A percentile compares a stretch with the other conserved stretches of the same genome.
Evolutionary conservation across 78 protist genomes (phyloP).

Genomic region (Thecamonas trahens): DNA sequence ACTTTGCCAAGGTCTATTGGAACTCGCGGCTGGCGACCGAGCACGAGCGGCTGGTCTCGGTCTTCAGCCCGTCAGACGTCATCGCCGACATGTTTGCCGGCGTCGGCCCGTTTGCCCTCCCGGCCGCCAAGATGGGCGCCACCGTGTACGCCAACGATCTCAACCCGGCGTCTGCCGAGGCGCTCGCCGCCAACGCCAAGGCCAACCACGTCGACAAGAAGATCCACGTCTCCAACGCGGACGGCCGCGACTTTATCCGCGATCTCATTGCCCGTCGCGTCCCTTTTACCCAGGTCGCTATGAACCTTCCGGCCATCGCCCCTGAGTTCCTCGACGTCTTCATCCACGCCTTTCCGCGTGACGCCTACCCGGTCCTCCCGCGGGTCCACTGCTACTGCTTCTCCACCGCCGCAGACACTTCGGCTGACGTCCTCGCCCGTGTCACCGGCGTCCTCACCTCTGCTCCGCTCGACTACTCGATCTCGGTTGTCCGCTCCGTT

Average conservation of each 20-base stretch:
- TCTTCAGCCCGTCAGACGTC: conserved; percentile 29
- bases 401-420: background rate
- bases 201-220: conserved; percentile 31
- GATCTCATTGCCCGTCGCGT: background rate
- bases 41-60: conserved; percentile 68
- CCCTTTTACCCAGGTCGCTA: conserved; percentile 49
- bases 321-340: conserved; percentile 71
- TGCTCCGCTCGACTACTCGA: background rate
- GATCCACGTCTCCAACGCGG: conserved; percentile 27
- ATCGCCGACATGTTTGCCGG: conserved; percentile 87
- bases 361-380: background rate
- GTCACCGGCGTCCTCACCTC: background rate
- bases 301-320: conserved; percentile 87
- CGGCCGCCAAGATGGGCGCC: conserved; percentile 66
- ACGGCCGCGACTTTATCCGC: conserved; percentile 54
- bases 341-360: conserved; percentile 6
- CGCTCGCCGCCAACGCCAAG: conserved; percentile 47
- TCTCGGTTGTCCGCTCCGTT: conserved; percentile 65
- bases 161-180: conserved; percentile 68
- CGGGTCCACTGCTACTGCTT: conserved; percentile 59
- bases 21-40: conserved; percentile 82
- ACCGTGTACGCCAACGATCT: conserved; percentile 90
- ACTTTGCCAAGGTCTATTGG: conserved; percentile 90
- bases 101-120: conserved; percentile 95
- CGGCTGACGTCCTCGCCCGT: conserved; percentile 5